Evolutionary conservation across 2,329 filamentous ascomycete genomes (phyloP), one percentile per base, ranked within the genome.

Genomic region (Talaromyces sp.): DNA sequence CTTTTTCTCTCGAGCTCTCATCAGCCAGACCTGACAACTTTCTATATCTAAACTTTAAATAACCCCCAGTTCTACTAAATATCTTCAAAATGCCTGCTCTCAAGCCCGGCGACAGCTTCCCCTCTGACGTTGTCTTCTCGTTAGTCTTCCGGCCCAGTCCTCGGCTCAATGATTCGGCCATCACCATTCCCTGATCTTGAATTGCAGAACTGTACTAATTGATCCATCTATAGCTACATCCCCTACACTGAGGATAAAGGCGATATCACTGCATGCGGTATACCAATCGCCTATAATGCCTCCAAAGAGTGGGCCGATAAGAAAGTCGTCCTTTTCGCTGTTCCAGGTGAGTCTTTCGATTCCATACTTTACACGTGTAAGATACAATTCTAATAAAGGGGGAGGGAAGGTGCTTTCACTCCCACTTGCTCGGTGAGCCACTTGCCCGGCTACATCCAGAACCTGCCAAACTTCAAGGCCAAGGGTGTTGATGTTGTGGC

Each of bases 401-500:
- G 38, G 1, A 19, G 11, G n/a, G 26, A 35, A 77, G 87, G 88
- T 66, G 90, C 90, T 68, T 96, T 96, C 83, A 96, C 91, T 43
- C 91, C 91, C 29, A 89, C 89, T 69, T 96, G 92, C 85, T 89
- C 90, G 68, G 88, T 85, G 71, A 82, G 83, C 75, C 91, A 96
- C 80, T 81, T 96, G 64, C 89, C 90, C 63, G 88, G 89, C 63
- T 96, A 91, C 83, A 84, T 93, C 69, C 77, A 84, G 75, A 88
- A 90, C 74, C 79, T 87, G 67, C 80, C 84, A 56, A 81, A 88
- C 71, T 82, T 96, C 76, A 87, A 88, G 80, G 80, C 80, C 73
- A 93, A 93, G 83, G 91, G 90, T 68, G 89, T 96, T 66, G 91
- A 96, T 76, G 77, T 89, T 64, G 85, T 96, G 70, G 84, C 91